These are phyloP conservation scores for Camellia granthamiana DNA, from an alignment of 148 eudicot species.

Conservation along the genomic window DNA sequence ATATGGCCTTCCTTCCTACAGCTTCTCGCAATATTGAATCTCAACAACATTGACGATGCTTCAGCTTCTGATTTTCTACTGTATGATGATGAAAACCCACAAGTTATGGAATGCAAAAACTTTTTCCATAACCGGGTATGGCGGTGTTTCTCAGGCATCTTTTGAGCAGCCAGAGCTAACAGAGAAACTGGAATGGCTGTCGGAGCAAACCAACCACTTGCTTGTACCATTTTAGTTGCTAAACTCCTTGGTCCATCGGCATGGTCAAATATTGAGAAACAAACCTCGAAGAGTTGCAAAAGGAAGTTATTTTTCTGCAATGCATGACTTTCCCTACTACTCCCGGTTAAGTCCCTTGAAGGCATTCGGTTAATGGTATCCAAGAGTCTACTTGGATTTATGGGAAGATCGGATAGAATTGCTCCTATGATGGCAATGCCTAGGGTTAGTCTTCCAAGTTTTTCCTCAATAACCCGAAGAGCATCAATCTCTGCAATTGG, in stretches of 20 bases:
- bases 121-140: conserved; percentile 57
- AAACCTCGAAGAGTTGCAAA: conserved; percentile 88
- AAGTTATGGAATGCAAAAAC: conserved; percentile 58
- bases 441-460: conserved; percentile 82
- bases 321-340: conserved; percentile 54
- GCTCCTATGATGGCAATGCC: conserved; percentile 90
- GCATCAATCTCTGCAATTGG: conserved; percentile 79
- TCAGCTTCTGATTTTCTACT: conserved; percentile 73
- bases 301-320: conserved; percentile 67
- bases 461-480: conserved; percentile 80
- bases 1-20: conserved; percentile 63
- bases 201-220: conserved; percentile 95
- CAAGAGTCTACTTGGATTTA: conserved; percentile 85
- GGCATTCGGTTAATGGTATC: conserved; percentile 89
- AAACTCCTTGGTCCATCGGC: conserved; percentile 85
- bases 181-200: conserved; percentile 65
- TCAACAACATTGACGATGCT: conserved; percentile 72
- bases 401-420: conserved; percentile 85
- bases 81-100: conserved; percentile 66
- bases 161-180: conserved; percentile 75
- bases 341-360: conserved; percentile 58
- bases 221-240: conserved; percentile 89
- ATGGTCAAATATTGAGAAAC: conserved; percentile 95
- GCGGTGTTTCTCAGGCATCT: conserved; percentile 65
- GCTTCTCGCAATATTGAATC: conserved; percentile 79